These are phyloP conservation scores for Wickerhamiella parazyma DNA, from an alignment of 805 yeast species.

Conservation along the genomic window DNA sequence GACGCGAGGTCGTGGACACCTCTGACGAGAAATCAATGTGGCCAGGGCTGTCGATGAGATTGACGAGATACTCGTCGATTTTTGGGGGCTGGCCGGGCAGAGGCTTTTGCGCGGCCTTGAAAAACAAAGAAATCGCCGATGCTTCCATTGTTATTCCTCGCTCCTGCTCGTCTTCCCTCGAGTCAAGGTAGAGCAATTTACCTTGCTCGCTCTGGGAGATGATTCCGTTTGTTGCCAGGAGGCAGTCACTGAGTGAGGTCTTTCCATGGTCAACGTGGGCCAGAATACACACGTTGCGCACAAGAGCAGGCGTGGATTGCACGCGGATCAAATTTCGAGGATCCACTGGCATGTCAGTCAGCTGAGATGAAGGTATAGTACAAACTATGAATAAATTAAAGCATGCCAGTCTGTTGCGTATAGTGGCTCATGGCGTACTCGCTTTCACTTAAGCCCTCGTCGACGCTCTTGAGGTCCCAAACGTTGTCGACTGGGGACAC, in stretches of 20 bases:
- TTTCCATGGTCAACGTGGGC: constrained; percentile 99
- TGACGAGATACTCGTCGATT: constrained; percentile 68
- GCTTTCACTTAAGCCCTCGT: constrained; percentile 21
- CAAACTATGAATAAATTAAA: constrained; percentile 12
- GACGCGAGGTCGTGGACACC: constrained; percentile 87
- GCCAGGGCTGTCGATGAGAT: constrained; percentile 97
- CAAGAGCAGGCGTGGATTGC: constrained; percentile 54
- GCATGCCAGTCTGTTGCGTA: constrained; percentile 16
- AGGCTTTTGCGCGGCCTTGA: constrained; percentile 45
- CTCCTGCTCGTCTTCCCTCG: constrained; percentile 88
- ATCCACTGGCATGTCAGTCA: constrained; percentile 33
- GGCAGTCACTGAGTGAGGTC: constrained; percentile 83
- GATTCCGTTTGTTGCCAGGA: constrained; percentile 90
- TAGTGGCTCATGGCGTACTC: constrained; percentile 28
- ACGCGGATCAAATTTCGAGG: constrained; percentile 49
- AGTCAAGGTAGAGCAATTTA: constrained; percentile 79
- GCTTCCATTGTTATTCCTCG: constrained; percentile 98
- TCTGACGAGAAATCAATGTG: constrained; percentile 95
- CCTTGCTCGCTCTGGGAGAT: constrained; percentile 94
- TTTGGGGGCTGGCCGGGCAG: constrained; percentile 20
- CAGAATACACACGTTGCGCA: constrained; percentile 83
- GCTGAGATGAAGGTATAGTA: no score
- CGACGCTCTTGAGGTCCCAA: constrained; percentile 27
- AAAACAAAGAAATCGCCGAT: constrained; percentile 86
- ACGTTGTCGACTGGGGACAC: constrained; percentile 41